Conservation (phyloP, 805 yeast genomes). For the Saccharomycopsis oosterbeekiorum region DNA sequence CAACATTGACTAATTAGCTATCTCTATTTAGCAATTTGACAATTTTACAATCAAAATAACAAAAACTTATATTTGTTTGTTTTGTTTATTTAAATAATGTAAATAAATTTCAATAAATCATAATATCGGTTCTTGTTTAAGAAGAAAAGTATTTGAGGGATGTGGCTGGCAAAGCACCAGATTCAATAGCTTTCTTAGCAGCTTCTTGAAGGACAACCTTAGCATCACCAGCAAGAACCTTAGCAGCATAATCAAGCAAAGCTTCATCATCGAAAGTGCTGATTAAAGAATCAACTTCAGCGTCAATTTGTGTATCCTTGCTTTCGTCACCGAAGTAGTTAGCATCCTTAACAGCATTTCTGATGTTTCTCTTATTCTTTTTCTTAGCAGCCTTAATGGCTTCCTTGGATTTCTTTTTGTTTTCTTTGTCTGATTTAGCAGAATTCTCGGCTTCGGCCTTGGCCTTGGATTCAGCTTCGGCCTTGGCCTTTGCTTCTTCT, state of each 20-base stretch:
- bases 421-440: constrained; percentile 56
- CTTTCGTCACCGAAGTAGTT: constrained; percentile 76
- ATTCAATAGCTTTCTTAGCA: constrained; percentile 42
- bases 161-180: constrained; percentile 45
- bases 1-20: neutral
- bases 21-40: no score
- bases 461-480: constrained; percentile 80
- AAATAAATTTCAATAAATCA: no score
- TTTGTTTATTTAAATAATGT: no score
- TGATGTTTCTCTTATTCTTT: constrained; percentile 88
- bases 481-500: constrained; percentile 76
- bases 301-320: constrained; percentile 57
- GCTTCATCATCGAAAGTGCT: constrained; percentile 74
- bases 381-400: constrained; percentile 82
- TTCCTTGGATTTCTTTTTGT: constrained; percentile 92
- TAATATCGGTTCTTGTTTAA: neutral
- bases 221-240: constrained; percentile 49
- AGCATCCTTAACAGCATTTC: constrained; percentile 73
- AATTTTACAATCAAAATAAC: no score
- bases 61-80: no score
- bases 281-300: constrained; percentile 69
- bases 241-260: constrained; percentile 63
- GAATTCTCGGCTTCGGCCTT: constrained; percentile 68
- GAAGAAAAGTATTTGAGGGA: constrained; percentile 44
- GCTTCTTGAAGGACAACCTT: constrained; percentile 50